These are phyloP conservation scores for Fusarium sp. DNA, from an alignment of 2,329 filamentous ascomycete genomes.

Conservation along the genomic window DNA sequence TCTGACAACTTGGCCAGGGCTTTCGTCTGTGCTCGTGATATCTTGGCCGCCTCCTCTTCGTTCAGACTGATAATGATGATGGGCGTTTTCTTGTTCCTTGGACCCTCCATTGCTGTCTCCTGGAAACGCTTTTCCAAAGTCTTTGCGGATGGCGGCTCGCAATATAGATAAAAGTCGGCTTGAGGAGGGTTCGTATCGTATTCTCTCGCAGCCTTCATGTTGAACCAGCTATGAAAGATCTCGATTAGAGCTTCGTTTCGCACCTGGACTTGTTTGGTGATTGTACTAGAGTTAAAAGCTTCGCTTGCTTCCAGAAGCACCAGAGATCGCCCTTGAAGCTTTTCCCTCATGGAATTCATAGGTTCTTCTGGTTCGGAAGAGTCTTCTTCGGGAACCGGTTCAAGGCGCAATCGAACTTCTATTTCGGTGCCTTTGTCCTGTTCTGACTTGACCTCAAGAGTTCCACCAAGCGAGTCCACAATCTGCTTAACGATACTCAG, in stretches of 20 bases:
- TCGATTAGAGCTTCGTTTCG: constrained; percentile 47
- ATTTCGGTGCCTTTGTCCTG: constrained; percentile 66
- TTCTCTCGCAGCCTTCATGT: constrained; percentile 45
- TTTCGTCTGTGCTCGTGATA: constrained; percentile 40
- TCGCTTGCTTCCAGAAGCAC: constrained; percentile 35
- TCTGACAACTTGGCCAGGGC: constrained; percentile 39
- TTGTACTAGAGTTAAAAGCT: not conserved
- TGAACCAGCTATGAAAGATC: constrained; percentile 50
- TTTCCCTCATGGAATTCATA: constrained; percentile 8
- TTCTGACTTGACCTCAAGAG: constrained; percentile 66
- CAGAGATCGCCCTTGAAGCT: constrained; percentile 32
- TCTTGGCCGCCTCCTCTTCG: constrained; percentile 45
- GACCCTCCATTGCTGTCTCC: not conserved
- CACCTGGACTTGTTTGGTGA: constrained; percentile 33
- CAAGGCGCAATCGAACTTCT: constrained; percentile 59
- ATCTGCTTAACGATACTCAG: constrained; percentile 72
- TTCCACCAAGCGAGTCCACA: constrained; percentile 68
- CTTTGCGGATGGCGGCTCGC: constrained; percentile 41
- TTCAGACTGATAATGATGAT: constrained; percentile 48
- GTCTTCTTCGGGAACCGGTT: constrained; percentile 12
- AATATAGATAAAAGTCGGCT: constrained; percentile 45
- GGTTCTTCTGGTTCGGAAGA: constrained; percentile 26
- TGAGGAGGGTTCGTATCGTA: not conserved
- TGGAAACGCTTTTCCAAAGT: constrained; percentile 29
- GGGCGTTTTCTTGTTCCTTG: constrained; percentile 25